Evolutionary conservation across 225 moss, liverwort and hornwort genomes (phyloP), one percentile per base, ranked within the genome.

Genomic region (Pseudoscleropodium purum): DNA sequence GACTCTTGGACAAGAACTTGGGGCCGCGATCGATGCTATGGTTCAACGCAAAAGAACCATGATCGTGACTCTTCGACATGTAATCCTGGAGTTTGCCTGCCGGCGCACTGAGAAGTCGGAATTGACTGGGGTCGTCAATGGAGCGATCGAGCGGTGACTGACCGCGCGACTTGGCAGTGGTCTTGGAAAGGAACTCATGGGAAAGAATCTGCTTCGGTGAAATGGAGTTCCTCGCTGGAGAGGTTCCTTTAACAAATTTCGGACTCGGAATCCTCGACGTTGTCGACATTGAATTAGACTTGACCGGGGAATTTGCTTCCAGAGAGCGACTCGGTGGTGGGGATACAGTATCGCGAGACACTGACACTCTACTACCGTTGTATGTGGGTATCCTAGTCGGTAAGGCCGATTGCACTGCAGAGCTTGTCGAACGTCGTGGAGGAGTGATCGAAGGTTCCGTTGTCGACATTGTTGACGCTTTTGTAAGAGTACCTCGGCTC

Each of bases 11-110:
- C n/a, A 90, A 37, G 78, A 25, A 75, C 85, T 78, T 89, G n/a
- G 85, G 70, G 43, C 91, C 89, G 60, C 90, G 88, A 79, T 93
- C 90, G 61, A 63, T 82, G 73, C 92, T 89, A 51, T 79, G 66
- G 43, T 83, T 78, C 19, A 89, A 73, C 70, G 70, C n/a, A 4
- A 89, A 79, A 25, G 92, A 90, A 41, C 92, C 89, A 18, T 83
- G 87, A 34, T 94, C 94, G 41, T 94, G 90, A 75, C 94, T 94
- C 86, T 41, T 93, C 47, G 91, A 90, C 92, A 92, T 87, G 61
- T 83, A 93, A 62, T 94, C 90, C 87, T 91, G 92, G 65, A 69
- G 26, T 83, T 88, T 89, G 85, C 88, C 85, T 21, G 88, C 80
- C 59, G 92, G 91, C 33, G 87, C 84, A 56, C 94, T 94, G 81